Percentiles rank a stretch among this genome's conserved stretches.
phyloP scores from a whole-genome alignment of 2,329 filamentous ascomycete species.

The Anthostomella pinea region DNA sequence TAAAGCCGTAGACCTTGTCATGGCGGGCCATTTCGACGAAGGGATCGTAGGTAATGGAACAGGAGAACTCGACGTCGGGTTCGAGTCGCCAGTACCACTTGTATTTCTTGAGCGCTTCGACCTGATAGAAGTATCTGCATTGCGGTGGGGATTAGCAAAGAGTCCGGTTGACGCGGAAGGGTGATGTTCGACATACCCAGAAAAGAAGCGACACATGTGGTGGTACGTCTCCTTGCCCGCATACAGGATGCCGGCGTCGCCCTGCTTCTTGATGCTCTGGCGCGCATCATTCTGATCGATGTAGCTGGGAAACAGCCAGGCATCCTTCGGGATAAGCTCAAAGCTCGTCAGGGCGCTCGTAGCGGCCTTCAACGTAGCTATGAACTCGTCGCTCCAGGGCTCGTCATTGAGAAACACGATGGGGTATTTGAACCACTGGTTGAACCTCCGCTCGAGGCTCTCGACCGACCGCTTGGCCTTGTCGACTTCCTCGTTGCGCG shows the following conservation, averaged over 20 bases:
- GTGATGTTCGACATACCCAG: conserved; percentile 31
- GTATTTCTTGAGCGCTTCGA: conserved; percentile 40
- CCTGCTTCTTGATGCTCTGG: conserved; percentile 33
- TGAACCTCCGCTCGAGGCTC: conserved; percentile 44
- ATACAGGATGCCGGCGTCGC: conserved; percentile 36
- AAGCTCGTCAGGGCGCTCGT: conserved; percentile 38
- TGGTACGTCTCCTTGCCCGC: conserved; percentile 41
- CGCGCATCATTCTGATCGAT: conserved; percentile 31
- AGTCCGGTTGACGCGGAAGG: conserved; percentile 4
- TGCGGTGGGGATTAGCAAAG: too few species aligned
- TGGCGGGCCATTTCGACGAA: conserved; percentile 44
- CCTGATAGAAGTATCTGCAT: conserved; percentile 40
- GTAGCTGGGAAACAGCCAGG: conserved; percentile 41
- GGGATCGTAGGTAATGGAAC: conserved; percentile 45
- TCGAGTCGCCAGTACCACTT: conserved; percentile 48
- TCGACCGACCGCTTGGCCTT: conserved; percentile 38
- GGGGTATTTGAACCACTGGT: conserved; percentile 46
- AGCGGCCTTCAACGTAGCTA: conserved; percentile 27
- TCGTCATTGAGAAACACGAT: conserved; percentile 47
- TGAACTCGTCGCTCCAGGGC: conserved; percentile 38
- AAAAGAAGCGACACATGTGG: conserved; percentile 43
- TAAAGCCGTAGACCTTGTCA: conserved; percentile 43
- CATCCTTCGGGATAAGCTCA: conserved; percentile 38
- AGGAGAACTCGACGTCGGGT: conserved; percentile 43
- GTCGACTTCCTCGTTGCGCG: conserved; percentile 42